A percentile compares a stretch with the other conserved stretches of the same genome.
Evolutionary conservation across 768 basidiomycete species (phyloP).

Genomic region (Trametes cinnabarina): DNA sequence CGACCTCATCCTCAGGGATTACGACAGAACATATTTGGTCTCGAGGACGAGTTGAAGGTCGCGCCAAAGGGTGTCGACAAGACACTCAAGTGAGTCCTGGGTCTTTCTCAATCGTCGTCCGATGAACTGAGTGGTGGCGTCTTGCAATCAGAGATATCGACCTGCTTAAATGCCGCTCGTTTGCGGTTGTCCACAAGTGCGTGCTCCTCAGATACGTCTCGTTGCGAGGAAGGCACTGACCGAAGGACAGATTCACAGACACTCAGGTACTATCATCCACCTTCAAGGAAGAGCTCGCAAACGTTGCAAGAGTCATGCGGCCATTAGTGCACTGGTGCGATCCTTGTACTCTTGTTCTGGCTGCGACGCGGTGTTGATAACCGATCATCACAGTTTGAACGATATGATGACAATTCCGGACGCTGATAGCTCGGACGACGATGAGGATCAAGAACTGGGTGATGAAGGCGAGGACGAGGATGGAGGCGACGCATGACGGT

Average conservation of each 20-base stretch:
- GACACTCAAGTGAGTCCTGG: conserved; percentile 58
- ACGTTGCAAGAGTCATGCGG: conserved; percentile 52
- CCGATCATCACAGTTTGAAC: conserved; percentile 51
- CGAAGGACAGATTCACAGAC: conserved; percentile 62
- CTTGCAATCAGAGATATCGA: conserved; percentile 73
- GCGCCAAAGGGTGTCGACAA: conserved; percentile 91
- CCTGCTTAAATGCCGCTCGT: conserved; percentile 78
- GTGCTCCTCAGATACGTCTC: conserved; percentile 16
- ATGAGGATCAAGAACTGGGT: not conserved
- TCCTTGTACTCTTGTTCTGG: conserved; percentile 4
- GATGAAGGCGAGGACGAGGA: not conserved
- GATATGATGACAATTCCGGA: not conserved
- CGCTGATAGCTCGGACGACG: not conserved
- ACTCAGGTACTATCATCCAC: conserved; percentile 63
- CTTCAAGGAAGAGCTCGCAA: conserved; percentile 62
- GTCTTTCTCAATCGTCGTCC: not conserved
- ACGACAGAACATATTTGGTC: conserved; percentile 78
- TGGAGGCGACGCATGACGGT: too few species aligned
- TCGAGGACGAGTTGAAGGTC: conserved; percentile 83
- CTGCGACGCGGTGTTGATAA: not conserved
- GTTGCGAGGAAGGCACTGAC: not conserved
- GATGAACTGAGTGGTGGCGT: not conserved
- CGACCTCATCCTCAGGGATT: conserved; percentile 58
- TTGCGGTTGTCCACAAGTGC: conserved; percentile 65
- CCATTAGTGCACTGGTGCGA: conserved; percentile 81